Evolutionary conservation across 2,329 filamentous ascomycete species (phyloP).

Genomic region (Fusarium sp.): DNA sequence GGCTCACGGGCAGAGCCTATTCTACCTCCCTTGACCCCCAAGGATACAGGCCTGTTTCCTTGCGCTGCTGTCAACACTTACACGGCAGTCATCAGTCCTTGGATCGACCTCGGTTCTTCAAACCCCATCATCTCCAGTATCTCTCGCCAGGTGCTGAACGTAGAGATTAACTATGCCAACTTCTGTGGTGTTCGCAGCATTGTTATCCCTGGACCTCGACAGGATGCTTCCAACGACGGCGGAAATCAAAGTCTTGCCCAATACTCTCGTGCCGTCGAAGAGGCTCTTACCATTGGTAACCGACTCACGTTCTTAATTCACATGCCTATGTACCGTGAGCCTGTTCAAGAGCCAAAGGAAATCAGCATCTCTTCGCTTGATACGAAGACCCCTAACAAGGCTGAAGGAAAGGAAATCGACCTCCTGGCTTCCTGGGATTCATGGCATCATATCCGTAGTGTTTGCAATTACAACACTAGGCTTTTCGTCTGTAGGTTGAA

Average conservation of each 20-base stretch:
- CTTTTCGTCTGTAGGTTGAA: conserved; percentile 81
- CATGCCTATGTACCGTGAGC: conserved; percentile 83
- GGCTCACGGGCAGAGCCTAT: conserved; percentile 66
- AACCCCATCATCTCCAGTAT: conserved; percentile 87
- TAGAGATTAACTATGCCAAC: conserved; percentile 93
- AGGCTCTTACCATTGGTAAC: conserved; percentile 78
- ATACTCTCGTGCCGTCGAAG: conserved; percentile 85
- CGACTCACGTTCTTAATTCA: conserved; percentile 85
- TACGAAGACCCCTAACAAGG: conserved; percentile 48
- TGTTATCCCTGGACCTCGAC: conserved; percentile 80
- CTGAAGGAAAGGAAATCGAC: conserved; percentile 65
- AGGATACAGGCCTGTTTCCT: conserved; percentile 80
- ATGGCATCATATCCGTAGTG: conserved; percentile 87
- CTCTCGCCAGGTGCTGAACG: conserved; percentile 87
- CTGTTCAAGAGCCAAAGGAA: conserved; percentile 64
- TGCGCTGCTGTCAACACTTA: conserved; percentile 76
- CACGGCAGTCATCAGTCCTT: conserved; percentile 84
- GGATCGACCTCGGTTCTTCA: conserved; percentile 88
- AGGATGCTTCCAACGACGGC: conserved; percentile 65
- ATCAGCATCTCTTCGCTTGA: conserved; percentile 62
- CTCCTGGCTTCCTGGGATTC: conserved; percentile 89
- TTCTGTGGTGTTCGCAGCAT: conserved; percentile 92
- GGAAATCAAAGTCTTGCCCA: conserved; percentile 69
- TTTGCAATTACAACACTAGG: conserved; percentile 85
- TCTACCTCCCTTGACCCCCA: conserved; percentile 76